Evolutionary conservation across 768 basidiomycete species (phyloP), one percentile per base, ranked within the genome.

Genomic region (Suillus paluster): DNA sequence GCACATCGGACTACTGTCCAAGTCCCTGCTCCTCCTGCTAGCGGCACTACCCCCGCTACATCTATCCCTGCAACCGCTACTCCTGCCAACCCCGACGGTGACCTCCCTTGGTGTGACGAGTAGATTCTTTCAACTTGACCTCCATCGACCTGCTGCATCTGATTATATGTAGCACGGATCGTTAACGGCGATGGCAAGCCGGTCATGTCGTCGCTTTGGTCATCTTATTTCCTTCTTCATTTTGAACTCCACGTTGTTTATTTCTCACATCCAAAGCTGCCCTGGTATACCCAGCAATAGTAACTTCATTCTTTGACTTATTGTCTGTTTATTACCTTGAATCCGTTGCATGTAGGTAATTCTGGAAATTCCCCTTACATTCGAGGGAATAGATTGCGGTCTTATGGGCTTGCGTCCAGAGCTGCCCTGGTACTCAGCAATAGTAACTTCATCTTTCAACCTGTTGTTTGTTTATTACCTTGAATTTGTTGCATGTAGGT

Each of bases 71-170:
- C 73, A 14, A 75, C 75, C 14, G 70, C 77, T 1, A 63, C 67
- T 3, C 70, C 73, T 21, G 67, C 69, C 23, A 23, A n/a, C 38
- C n/a, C 49, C 1, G 77, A 78, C 42, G 80, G 80, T 57, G 76
- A 80, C 65, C 69, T 84, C 17, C 83, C 83, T 46, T 86, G 63
- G 67, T 86, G 85, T 72, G 83, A 86, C 64, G 80, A 85, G 76
- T 49, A 42, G 58, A 36, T 56, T n/a, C 23, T 42, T 30, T 30
- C 6, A 30, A 30, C 3, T 48, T 6, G 33, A 41, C 14, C 21
- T 61, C 39, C 48, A 61, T 25, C 27, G 19, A 19, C 58, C 30
- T 52, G 11, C 46, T 45, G 38, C 27, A 34, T 5, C 27, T 1
- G 1, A 50, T 12, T 44, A 33, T 25, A 53, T 23, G 42, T 61